phyloP scores from a whole-genome alignment of 2,329 filamentous ascomycete genomes.

The Fusarium nanum region DNA sequence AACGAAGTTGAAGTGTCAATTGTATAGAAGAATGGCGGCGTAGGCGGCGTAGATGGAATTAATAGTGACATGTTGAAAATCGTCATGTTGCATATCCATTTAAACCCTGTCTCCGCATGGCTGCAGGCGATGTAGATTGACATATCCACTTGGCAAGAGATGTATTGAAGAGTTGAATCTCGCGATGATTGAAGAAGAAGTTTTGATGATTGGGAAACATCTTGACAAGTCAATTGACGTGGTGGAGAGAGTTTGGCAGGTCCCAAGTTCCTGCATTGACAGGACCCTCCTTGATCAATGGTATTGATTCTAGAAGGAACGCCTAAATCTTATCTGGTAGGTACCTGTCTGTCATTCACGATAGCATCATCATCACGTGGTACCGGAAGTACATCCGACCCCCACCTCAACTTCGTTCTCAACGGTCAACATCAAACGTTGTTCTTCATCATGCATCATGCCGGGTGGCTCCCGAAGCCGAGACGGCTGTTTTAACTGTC shows the following conservation, averaged over 20 bases:
- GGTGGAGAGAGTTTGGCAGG: not conserved
- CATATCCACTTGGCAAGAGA: slow-evolving; percentile 1
- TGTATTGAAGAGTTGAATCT: not conserved
- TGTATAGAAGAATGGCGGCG: not conserved
- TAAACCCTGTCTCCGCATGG: slow-evolving; percentile 25
- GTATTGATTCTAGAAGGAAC: not conserved
- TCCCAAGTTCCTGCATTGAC: not conserved
- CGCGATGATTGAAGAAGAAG: not conserved
- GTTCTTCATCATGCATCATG: slow-evolving; percentile 34
- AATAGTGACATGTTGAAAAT: not conserved
- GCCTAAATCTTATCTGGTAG: not conserved
- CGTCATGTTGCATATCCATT: slow-evolving; percentile 16
- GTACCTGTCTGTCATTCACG: slow-evolving; percentile 2
- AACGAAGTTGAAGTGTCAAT: not conserved
- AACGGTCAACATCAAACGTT: not conserved
- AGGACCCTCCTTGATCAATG: not conserved
- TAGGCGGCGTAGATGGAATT: not conserved
- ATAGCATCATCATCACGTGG: slow-evolving; percentile 15
- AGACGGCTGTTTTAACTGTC: slow-evolving; percentile 57
- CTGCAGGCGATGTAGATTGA: slow-evolving; percentile 14
- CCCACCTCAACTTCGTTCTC: slow-evolving; percentile 7
- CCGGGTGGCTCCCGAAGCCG: slow-evolving; percentile 40
- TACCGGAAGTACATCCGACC: slow-evolving; percentile 12
- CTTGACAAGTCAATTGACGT: not conserved
- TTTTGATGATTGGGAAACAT: not conserved